Base-by-base conservation (phyloP, 805 yeast species). In the Saccharomyces eubayanus region DNA sequence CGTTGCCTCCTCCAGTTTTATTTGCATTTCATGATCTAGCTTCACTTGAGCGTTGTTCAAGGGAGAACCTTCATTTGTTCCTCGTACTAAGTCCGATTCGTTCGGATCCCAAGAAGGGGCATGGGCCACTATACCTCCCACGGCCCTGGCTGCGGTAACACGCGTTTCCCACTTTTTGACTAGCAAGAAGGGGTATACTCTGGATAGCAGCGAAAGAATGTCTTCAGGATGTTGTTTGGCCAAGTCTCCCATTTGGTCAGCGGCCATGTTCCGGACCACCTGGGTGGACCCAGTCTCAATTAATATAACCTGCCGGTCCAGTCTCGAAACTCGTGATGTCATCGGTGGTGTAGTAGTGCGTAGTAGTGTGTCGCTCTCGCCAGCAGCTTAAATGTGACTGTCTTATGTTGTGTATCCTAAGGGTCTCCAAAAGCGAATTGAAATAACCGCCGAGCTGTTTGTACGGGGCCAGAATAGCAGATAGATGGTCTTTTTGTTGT, bases 211-310 rank as follows among this genome's bases (percentile, higher is more conserved):
- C 54, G 85, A 85, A 51, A 89, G 76, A 21, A 88, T 81, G 63
- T 94, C 98, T 64, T 92, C 98, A 0, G 98, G 97, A 64, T 94
- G 98, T 46, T 87, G 86, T 68, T 87, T 87, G 28, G 97, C 97
- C 41, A 95, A 77, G 60, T 92, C 98, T 5, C 96, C 89, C 59
- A 94, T 76, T 72, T 94, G 99, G 64, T 92, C 97, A 1, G 98
- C 98, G 1, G 99, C 99, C 9, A 97, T 89, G 65, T 89, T 89
- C 59, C 98, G 80, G 47, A 94, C 94, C 67, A 89, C 87, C 43
- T 88, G 88, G 5, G 97, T 89, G 11, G 97, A 89, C 10, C 99
- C 99, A 1, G 97, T 89, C 71, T 95, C 99, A 59, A 94, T 74
- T 31, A 75, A 65, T 9, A 75, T 68, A 45, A 75, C 78, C 59